phyloP scores from a whole-genome alignment of 805 yeast species.

The Pichia rugopelliculosa region DNA sequence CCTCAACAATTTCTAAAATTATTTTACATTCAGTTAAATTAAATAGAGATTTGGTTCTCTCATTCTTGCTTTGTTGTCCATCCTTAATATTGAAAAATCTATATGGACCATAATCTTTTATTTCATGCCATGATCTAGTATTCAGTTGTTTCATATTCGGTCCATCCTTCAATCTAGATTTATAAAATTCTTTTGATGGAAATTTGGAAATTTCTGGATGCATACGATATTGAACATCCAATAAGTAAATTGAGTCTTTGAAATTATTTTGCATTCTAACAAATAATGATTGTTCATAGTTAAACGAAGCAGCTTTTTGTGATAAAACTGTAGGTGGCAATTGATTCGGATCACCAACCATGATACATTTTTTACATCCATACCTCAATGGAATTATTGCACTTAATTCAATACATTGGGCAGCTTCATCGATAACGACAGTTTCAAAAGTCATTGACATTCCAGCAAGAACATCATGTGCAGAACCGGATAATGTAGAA shows the following conservation, averaged over 20 bases:
- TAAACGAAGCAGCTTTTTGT: constrained; percentile 69
- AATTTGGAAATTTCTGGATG: constrained; percentile 85
- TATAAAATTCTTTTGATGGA: constrained; percentile 80
- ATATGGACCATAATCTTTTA: constrained; percentile 59
- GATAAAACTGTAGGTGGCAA: constrained; percentile 95
- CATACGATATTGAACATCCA: constrained; percentile 96
- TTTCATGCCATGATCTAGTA: constrained; percentile 66
- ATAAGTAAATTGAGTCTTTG: constrained; percentile 54
- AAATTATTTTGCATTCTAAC: constrained; percentile 81
- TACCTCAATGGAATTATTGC: constrained; percentile 87
- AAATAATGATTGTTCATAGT: constrained; percentile 86
- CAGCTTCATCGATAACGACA: constrained; percentile 94
- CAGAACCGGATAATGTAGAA: constrained; percentile 88
- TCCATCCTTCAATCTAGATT: constrained; percentile 69
- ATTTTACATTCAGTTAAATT: constrained; percentile 67
- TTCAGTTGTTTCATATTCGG: constrained; percentile 57
- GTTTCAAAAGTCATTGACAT: constrained; percentile 77
- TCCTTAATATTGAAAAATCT: constrained; percentile 60
- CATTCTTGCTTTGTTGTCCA: constrained; percentile 59
- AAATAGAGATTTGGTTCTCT: constrained; percentile 58
- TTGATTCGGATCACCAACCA: constrained; percentile 99
- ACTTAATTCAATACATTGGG: constrained; percentile 91
- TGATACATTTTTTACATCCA: constrained; percentile 82
- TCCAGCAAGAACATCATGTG: constrained; percentile 75
- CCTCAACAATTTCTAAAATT: constrained; percentile 59